phyloP scores from a whole-genome alignment of 305 asterid genomes.

The Fraxinus paxiana region DNA sequence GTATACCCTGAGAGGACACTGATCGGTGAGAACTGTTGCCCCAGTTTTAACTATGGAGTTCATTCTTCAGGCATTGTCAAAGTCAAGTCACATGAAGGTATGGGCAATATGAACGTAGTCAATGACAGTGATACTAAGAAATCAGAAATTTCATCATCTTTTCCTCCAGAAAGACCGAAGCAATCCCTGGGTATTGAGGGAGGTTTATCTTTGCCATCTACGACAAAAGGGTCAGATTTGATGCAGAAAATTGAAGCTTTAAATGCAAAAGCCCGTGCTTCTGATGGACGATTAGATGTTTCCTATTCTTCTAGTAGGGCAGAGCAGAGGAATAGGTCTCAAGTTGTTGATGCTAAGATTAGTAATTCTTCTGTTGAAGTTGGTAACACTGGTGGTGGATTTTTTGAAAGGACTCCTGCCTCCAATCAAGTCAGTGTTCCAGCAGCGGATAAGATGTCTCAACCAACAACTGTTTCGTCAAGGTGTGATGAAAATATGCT shows the following conservation, averaged over 20 bases:
- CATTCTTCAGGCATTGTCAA: slow-evolving; percentile 35
- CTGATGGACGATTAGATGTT: slow-evolving; percentile 54
- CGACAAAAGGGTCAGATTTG: slow-evolving; percentile 49
- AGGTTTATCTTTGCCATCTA: slow-evolving; percentile 37
- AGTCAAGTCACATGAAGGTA: slow-evolving; percentile 41
- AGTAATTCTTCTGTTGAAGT: slow-evolving; percentile 32
- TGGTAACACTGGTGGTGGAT: slow-evolving; percentile 28
- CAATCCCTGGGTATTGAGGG: slow-evolving; percentile 32
- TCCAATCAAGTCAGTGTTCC: slow-evolving; percentile 36
- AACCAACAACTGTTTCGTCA: slow-evolving; percentile 41
- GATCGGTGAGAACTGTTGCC: slow-evolving; percentile 35
- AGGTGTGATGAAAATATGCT: slow-evolving; percentile 40
- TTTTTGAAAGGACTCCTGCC: slow-evolving; percentile 29
- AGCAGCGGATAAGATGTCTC: slow-evolving; percentile 39
- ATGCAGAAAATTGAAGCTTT: slow-evolving; percentile 80
- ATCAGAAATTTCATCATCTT: slow-evolving; percentile 35
- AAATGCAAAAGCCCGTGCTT: slow-evolving; percentile 72
- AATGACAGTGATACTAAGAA: slow-evolving; percentile 40
- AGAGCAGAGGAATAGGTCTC: slow-evolving; percentile 41
- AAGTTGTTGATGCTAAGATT: slow-evolving; percentile 31
- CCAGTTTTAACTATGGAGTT: slow-evolving; percentile 34
- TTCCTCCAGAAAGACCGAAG: slow-evolving; percentile 38
- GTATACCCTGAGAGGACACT: slow-evolving; percentile 32
- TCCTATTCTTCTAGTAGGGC: slow-evolving; percentile 32
- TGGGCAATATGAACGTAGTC: slow-evolving; percentile 31